phyloP scores from a whole-genome alignment of 805 yeast genomes.

The Lipomyces yamanashiensis region DNA sequence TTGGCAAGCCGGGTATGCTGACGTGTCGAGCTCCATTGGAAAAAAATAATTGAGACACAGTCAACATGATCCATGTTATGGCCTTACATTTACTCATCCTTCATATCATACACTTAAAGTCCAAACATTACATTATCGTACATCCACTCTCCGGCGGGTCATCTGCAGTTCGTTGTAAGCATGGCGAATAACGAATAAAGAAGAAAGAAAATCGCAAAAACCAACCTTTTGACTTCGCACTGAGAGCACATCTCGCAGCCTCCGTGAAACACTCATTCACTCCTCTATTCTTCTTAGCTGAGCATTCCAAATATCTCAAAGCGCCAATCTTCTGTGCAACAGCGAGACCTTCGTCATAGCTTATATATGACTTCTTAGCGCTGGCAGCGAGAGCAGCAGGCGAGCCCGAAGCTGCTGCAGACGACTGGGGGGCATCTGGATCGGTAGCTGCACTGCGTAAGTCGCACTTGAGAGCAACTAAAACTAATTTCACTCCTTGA shows the following conservation, averaged over 20 bases:
- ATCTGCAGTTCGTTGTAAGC: conserved; percentile 10
- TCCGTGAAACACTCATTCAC: conserved; percentile 99
- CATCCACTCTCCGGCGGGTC: conserved; percentile 33
- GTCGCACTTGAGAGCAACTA: conserved; percentile 95
- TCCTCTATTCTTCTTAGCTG: conserved; percentile 94
- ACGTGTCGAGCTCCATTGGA: too few relatives aligned
- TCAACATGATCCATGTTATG: not conserved
- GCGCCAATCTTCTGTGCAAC: conserved; percentile 96
- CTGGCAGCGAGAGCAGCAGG: conserved; percentile 43
- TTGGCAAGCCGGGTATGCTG: too few relatives aligned
- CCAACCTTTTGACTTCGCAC: conserved; percentile 78
- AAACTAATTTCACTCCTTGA: conserved; percentile 90
- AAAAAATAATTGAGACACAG: too few relatives aligned
- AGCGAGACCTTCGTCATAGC: conserved; percentile 90
- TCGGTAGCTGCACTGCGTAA: conserved; percentile 52
- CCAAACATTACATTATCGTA: conserved; percentile 23
- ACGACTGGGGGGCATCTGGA: conserved; percentile 41
- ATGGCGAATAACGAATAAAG: too few relatives aligned
- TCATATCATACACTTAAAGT: conserved; percentile 12
- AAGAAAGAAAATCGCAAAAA: not conserved
- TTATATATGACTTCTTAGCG: conserved; percentile 58
- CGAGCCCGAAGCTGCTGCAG: conserved; percentile 36
- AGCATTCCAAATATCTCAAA: conserved; percentile 90
- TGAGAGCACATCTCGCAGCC: conserved; percentile 95
- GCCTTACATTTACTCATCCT: not conserved